These are phyloP conservation scores for Papiliotrema laurentii DNA, from an alignment of 1,284 basidiomycete species.

Conservation along the genomic window DNA sequence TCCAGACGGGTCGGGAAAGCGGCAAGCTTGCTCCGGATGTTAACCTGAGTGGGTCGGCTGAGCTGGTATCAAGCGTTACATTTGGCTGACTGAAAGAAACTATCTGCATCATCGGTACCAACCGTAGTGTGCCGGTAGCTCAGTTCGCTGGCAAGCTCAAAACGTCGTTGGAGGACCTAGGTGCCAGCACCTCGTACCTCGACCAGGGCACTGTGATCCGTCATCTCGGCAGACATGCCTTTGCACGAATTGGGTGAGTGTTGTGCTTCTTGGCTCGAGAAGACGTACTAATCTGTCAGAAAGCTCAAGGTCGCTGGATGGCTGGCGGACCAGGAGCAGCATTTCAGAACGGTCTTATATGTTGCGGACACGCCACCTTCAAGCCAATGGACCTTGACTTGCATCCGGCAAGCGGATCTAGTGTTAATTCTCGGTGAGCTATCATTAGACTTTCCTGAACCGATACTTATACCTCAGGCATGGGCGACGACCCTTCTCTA, in stretches of 20 bases:
- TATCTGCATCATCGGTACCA: conserved; percentile 50
- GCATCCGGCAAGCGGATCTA: conserved; percentile 89
- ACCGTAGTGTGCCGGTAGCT: conserved; percentile 77
- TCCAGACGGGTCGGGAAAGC: conserved; percentile 15
- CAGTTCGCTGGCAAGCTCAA: conserved; percentile 86
- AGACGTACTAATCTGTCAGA: not conserved
- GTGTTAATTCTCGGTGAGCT: conserved; percentile 84
- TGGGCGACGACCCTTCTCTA: conserved; percentile 80
- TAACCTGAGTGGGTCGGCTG: conserved; percentile 75
- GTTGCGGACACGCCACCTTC: conserved; percentile 89
- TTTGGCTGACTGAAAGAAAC: conserved; percentile 25
- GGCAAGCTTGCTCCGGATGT: conserved; percentile 39
- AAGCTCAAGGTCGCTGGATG: conserved; percentile 90
- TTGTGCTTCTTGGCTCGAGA: not conserved
- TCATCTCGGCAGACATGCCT: conserved; percentile 86
- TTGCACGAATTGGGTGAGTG: conserved; percentile 68
- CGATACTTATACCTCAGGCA: conserved; percentile 40
- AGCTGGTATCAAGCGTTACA: not conserved
- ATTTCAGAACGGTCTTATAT: conserved; percentile 84
- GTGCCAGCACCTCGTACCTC: conserved; percentile 79
- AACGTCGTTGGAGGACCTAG: conserved; percentile 76
- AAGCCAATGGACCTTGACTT: conserved; percentile 95
- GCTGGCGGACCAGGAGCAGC: conserved; percentile 91
- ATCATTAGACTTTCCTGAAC: not conserved
- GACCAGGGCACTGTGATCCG: conserved; percentile 87